Base-by-base conservation (phyloP, 306 rosid species). In the Cucurbita pepo region DNA sequence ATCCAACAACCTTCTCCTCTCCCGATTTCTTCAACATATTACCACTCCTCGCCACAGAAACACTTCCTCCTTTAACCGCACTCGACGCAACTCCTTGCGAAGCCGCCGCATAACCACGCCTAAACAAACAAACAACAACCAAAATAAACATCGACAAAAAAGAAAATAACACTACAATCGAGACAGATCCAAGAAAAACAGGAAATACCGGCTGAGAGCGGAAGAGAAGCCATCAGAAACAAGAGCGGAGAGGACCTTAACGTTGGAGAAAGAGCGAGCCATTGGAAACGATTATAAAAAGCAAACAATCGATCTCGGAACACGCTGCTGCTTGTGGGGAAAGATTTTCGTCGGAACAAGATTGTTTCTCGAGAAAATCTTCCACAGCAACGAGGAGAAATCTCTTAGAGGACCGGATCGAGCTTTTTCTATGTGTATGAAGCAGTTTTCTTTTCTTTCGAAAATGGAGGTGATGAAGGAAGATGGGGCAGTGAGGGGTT, bases 191-290 rank as follows among this genome's bases (percentile, higher is more conserved):
- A 21, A 22, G 55, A 51, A 51, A 51, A 51, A 51, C 55, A 7
- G 44, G 0, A 43, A 11, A 9, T 83, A 88, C 97, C 97, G 85
- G 74, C 73, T 36, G 75, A 94, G 69, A 44, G 75, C 34, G 82
- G 43, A 80, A 8, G 93, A 80, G 81, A 86, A 74, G 30, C 84
- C 82, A 15, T 84, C 81, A 11, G 66, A 71, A 48, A 86, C 71
- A 66, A 84, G 81, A 80, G 83, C 54, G 59, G 95, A 83, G 75
- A 90, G n/a, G 56, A 59, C 2, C 83, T 87, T 94, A 59, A 74
- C 82, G 86, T 63, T 84, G 69, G 88, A 72, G 91, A 90, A 84
- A 86, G 97, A 85, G 65, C 84, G 96, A 87, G 97, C 87, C 98
- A 93, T 84, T 77, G 64, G 55, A 56, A 54, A 1, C 10, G 69